phyloP scores from a whole-genome alignment of 768 basidiomycete species.

The Leccinum aurantiacum region DNA sequence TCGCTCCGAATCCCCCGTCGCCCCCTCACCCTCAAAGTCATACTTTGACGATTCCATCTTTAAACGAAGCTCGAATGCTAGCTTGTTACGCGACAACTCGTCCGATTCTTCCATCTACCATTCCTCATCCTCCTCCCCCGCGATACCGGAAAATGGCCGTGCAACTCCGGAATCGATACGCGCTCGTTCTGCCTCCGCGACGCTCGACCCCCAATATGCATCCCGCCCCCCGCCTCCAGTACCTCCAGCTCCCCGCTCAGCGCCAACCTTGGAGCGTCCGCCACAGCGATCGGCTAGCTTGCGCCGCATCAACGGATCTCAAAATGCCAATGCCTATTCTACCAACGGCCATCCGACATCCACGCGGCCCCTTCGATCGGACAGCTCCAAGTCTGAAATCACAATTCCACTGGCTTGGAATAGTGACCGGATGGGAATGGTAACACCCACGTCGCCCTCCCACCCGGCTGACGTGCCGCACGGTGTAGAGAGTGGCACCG shows the following conservation, averaged over 20 bases:
- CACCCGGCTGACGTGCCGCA: conserved; percentile 71
- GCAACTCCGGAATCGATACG: conserved; percentile 42
- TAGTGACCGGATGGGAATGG: conserved; percentile 20
- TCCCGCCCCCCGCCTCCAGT: conserved; percentile 16
- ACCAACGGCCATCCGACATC: conserved; percentile 10
- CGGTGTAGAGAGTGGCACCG: conserved; percentile 71
- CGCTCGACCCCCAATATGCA: conserved; percentile 22
- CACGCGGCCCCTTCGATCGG: conserved; percentile 14
- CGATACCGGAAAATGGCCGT: conserved; percentile 32
- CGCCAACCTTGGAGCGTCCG: conserved; percentile 35
- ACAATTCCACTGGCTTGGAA: conserved; percentile 23
- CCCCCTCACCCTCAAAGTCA: conserved; percentile 18
- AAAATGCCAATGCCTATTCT: not conserved
- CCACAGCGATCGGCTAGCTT: conserved; percentile 36
- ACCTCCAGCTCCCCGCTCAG: conserved; percentile 26
- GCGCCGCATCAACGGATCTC: conserved; percentile 15
- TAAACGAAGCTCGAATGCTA: conserved; percentile 25
- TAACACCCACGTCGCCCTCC: conserved; percentile 54
- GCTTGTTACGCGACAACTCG: conserved; percentile 27
- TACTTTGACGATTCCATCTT: conserved; percentile 18
- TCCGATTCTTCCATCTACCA: conserved; percentile 32
- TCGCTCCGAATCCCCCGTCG: conserved; percentile 26
- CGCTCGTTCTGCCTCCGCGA: conserved; percentile 35
- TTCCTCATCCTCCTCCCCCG: conserved; percentile 42
- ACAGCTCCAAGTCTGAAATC: conserved; percentile 19